A percentile compares a stretch with the other conserved stretches of the same genome.
Conservation (phyloP, 2,329 filamentous ascomycete species). For the Penicillium sp. region DNA sequence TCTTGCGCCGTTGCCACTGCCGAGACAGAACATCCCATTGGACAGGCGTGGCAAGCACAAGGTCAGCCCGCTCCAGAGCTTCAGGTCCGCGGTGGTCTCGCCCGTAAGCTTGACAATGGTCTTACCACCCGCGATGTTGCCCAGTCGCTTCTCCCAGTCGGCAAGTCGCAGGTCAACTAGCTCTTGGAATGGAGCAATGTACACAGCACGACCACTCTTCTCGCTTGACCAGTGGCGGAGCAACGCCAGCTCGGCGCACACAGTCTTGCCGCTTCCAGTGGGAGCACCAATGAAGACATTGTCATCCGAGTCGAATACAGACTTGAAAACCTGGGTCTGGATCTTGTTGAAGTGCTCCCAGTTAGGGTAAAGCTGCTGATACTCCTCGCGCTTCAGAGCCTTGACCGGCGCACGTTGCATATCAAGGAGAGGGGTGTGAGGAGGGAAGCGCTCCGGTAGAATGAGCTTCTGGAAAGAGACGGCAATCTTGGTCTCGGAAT, state of each 20-base stretch:
- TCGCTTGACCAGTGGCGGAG: constrained; percentile 77
- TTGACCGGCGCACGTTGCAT: constrained; percentile 85
- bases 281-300: constrained; percentile 92
- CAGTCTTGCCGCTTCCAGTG: constrained; percentile 91
- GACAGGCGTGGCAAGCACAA: constrained; percentile 83
- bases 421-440: constrained; percentile 86
- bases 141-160: constrained; percentile 78
- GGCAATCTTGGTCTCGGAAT: constrained; percentile 86
- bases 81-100: constrained; percentile 84
- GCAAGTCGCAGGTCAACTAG: constrained; percentile 74
- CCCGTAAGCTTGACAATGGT: constrained; percentile 89
- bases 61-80: constrained; percentile 81
- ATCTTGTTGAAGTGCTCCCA: constrained; percentile 94
- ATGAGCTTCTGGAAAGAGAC: constrained; percentile 94
- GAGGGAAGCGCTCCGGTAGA: constrained; percentile 89
- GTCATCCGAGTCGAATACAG: constrained; percentile 82
- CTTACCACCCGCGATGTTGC: constrained; percentile 71
- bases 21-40: constrained; percentile 96
- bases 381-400: constrained; percentile 81
- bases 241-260: constrained; percentile 91
- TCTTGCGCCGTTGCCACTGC: constrained; percentile 95
- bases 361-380: constrained; percentile 70
- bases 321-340: constrained; percentile 95
- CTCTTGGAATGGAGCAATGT: constrained; percentile 92
- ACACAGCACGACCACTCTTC: constrained; percentile 74